phyloP scores from a whole-genome alignment of 2,329 filamentous ascomycete species.

The Exophiala oligosperma region DNA sequence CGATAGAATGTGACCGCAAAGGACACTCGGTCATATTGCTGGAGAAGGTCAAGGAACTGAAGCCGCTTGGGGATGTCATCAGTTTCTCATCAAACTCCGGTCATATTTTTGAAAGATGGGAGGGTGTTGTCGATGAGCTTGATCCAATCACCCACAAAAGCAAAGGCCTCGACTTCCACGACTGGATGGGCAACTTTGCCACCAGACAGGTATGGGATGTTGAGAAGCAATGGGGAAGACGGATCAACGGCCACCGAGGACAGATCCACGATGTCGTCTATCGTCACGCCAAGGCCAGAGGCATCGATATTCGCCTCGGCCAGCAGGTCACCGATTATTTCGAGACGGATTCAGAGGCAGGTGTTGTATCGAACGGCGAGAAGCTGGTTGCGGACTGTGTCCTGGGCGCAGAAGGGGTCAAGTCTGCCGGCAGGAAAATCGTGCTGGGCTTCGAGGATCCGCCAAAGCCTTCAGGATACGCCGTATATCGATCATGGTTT shows the following conservation, averaged over 20 bases:
- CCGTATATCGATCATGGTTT: conserved; percentile 32
- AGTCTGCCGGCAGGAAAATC: conserved; percentile 24
- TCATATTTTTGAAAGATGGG: conserved; percentile 34
- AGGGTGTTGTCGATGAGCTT: conserved; percentile 36
- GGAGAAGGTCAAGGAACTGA: conserved; percentile 48
- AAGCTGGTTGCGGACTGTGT: conserved; percentile 23
- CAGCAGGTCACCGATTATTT: conserved; percentile 35
- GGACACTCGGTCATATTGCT: conserved; percentile 34
- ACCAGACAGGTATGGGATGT: conserved; percentile 36
- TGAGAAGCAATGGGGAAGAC: conserved; percentile 33
- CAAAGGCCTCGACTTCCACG: conserved; percentile 32
- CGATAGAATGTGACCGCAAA: conserved; percentile 33
- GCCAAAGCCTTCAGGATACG: conserved; percentile 36
- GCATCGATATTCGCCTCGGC: conserved; percentile 34
- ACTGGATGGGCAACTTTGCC: conserved; percentile 34
- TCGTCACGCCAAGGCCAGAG: conserved; percentile 31
- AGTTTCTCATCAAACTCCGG: conserved; percentile 33
- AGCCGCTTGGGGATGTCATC: conserved; percentile 52
- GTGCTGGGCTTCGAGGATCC: conserved; percentile 36
- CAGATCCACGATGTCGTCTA: conserved; percentile 37
- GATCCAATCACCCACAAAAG: conserved; percentile 35
- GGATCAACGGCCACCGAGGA: conserved; percentile 37
- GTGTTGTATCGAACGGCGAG: conserved; percentile 24
- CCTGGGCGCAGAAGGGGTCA: conserved; percentile 23
- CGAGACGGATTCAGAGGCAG: conserved; percentile 36